A percentile compares a stretch with the other conserved stretches of the same genome.
phyloP scores from a whole-genome alignment of 768 basidiomycete species.

The Russula griseocarnosa region DNA sequence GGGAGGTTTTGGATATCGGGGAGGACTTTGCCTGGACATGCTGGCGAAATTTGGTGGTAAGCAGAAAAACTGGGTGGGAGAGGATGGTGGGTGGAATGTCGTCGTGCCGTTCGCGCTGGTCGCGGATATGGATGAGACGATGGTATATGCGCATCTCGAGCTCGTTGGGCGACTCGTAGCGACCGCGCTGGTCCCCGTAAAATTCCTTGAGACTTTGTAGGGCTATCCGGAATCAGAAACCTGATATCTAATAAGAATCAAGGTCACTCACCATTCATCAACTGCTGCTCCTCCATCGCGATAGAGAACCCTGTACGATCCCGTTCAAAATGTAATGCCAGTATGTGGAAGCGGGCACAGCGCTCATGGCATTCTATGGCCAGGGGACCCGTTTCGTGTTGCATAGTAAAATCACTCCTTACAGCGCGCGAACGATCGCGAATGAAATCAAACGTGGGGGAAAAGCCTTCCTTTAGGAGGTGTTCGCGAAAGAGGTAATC shows the following conservation, averaged over 20 bases:
- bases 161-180: slow-evolving; percentile 73
- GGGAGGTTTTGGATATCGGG: slow-evolving; percentile 67
- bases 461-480: slow-evolving; percentile 64
- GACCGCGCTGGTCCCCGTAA: slow-evolving; percentile 73
- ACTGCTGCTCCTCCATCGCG: slow-evolving; percentile 78
- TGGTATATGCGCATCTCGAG: slow-evolving; percentile 97
- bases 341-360: slow-evolving; percentile 89
- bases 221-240: slow-evolving; percentile 46
- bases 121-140: slow-evolving; percentile 85
- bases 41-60: slow-evolving; percentile 75
- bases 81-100: slow-evolving; percentile 66
- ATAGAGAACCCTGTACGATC: slow-evolving; percentile 56
- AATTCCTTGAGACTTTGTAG: slow-evolving; percentile 91
- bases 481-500: slow-evolving; percentile 91
- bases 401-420: slow-evolving; percentile 92
- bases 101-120: slow-evolving; percentile 72
- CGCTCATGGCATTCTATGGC: slow-evolving; percentile 92
- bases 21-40: slow-evolving; percentile 78
- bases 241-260: slow-evolving; percentile 3
- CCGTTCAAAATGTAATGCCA: slow-evolving; percentile 67
- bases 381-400: slow-evolving; percentile 67
- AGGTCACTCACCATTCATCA: slow-evolving; percentile 75
- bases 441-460: slow-evolving; percentile 73
- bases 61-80: slow-evolving; percentile 70
- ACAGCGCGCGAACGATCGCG: slow-evolving; percentile 89